These are phyloP conservation scores for Discostella pseudostelligera DNA, from an alignment of 108 stramenopile species.

Conservation along the genomic window DNA sequence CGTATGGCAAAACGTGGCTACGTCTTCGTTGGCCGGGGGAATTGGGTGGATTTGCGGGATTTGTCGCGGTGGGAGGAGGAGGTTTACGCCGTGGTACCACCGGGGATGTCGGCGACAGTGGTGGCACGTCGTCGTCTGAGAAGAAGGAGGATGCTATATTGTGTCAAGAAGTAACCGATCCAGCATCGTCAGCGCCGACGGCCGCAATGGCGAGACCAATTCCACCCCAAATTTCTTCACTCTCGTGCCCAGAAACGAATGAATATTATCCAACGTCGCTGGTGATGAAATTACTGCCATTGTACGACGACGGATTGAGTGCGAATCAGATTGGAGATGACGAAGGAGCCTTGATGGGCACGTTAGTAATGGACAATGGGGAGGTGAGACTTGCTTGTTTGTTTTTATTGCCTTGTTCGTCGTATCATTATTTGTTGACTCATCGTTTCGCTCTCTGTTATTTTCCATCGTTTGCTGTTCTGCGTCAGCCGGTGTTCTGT, in stretches of 20 bases:
- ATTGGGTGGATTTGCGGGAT: conserved; percentile 81
- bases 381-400: conserved; percentile 25
- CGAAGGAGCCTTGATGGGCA: conserved; percentile 8
- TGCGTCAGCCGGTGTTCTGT: conserved; percentile 72
- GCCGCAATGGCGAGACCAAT: neutral
- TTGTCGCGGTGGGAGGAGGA: conserved; percentile 65
- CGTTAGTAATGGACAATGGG: conserved; percentile 36
- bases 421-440: neutral
- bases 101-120: conserved; percentile 15
- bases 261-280: conserved; percentile 62
- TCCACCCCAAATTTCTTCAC: neutral
- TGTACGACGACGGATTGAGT: conserved; percentile 61
- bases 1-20: conserved; percentile 69
- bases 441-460: neutral
- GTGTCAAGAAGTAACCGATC: conserved; percentile 14
- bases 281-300: conserved; percentile 65
- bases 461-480: neutral
- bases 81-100: no score
- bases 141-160: conserved; percentile 11
- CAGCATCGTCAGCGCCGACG: neutral
- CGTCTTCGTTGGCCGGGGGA: conserved; percentile 82
- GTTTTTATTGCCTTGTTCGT: neutral
- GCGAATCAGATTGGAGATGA: conserved; percentile 15
- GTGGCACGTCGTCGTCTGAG: neutral
- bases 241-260: conserved; percentile 26